phyloP scores from a whole-genome alignment of 495 filamentous ascomycete species.

The Annulohypoxylon nitens region DNA sequence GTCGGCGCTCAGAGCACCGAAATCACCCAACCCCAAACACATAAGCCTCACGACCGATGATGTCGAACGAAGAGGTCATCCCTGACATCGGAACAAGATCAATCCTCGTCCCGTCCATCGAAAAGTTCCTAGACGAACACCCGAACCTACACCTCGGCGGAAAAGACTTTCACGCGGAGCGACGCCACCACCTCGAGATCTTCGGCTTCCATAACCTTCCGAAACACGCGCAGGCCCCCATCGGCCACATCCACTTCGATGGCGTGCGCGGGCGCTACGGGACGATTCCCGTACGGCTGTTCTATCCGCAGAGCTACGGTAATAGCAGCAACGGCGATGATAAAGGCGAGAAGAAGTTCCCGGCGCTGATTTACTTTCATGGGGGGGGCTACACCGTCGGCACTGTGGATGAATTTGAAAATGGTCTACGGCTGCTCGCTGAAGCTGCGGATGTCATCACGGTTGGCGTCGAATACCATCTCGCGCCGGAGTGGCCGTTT shows the following conservation, averaged over 20 bases:
- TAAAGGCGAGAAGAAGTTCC: conserved; percentile 13
- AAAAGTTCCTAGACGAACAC: conserved; percentile 8
- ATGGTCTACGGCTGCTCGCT: conserved; percentile 50
- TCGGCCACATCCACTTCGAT: conserved; percentile 51
- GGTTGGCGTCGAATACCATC: conserved; percentile 53
- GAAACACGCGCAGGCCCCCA: conserved; percentile 39
- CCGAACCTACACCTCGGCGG: conserved; percentile 44
- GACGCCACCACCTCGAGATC: conserved; percentile 49
- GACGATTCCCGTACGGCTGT: conserved; percentile 51
- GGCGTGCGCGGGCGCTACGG: conserved; percentile 56
- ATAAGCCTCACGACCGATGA: neutral
- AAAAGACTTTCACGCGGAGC: conserved; percentile 48
- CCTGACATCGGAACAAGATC: conserved; percentile 10
- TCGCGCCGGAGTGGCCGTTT: conserved; percentile 57
- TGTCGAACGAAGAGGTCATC: conserved; percentile 11
- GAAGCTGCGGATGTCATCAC: conserved; percentile 45
- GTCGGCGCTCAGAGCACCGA: too few relatives aligned
- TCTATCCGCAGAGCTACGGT: conserved; percentile 46
- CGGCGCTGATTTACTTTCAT: conserved; percentile 56
- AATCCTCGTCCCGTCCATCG: conserved; percentile 16
- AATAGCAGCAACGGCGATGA: neutral
- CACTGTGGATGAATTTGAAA: conserved; percentile 57
- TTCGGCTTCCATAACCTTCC: conserved; percentile 51
- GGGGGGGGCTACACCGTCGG: conserved; percentile 59
- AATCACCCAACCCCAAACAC: too few relatives aligned